A percentile compares a stretch with the other conserved stretches of the same genome.
Evolutionary conservation across 768 basidiomycete genomes (phyloP).

Genomic region (Saitozyma sp.): DNA sequence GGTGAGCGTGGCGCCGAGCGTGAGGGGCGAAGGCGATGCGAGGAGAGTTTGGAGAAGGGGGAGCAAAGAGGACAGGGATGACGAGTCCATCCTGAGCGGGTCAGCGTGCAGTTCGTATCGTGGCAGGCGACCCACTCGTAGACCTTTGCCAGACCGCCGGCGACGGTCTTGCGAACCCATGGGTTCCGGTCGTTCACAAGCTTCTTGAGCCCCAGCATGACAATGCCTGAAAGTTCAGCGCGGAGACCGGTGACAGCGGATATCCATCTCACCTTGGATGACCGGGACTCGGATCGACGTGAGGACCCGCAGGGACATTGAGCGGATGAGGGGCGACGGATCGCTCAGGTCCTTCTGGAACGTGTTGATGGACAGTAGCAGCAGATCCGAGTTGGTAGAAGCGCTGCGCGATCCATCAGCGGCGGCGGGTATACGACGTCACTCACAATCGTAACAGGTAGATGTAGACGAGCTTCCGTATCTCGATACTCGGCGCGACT

Average conservation of each 20-base stretch:
- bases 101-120: constrained; percentile 9
- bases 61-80: constrained; percentile 66
- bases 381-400: constrained; percentile 88
- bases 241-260: neutral
- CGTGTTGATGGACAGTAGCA: constrained; percentile 93
- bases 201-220: constrained; percentile 78
- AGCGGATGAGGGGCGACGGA: constrained; percentile 86
- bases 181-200: constrained; percentile 88
- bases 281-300: constrained; percentile 87
- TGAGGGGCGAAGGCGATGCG: constrained; percentile 76
- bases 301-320: constrained; percentile 91
- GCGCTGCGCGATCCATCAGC: constrained; percentile 55
- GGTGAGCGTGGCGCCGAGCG: constrained; percentile 78
- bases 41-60: constrained; percentile 54
- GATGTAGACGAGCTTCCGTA: constrained; percentile 93
- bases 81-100: constrained; percentile 66
- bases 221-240: constrained; percentile 39
- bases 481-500: constrained; percentile 84
- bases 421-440: neutral
- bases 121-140: constrained; percentile 61
- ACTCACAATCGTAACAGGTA: constrained; percentile 80
- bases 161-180: constrained; percentile 90
- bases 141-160: constrained; percentile 82
- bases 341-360: constrained; percentile 96
- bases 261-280: constrained; percentile 58